These are phyloP conservation scores for Colletotrichum costaricense DNA, from an alignment of 2,329 filamentous ascomycete species.

Conservation along the genomic window DNA sequence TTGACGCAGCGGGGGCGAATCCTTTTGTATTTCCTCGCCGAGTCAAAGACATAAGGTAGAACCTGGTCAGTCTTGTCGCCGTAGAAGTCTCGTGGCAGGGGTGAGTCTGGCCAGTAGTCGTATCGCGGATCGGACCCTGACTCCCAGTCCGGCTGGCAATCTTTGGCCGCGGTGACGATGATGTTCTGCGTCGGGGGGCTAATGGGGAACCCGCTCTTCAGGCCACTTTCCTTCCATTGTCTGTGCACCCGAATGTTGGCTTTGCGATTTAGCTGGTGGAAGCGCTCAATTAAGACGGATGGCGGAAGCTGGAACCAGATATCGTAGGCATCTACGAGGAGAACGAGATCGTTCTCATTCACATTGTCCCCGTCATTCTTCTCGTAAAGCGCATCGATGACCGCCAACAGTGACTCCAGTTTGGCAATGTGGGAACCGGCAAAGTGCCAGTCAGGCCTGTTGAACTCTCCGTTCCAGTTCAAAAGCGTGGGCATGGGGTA, in stretches of 20 bases:
- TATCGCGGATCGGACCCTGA: constrained; percentile 50
- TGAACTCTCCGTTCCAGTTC: constrained; percentile 52
- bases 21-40: constrained; percentile 47
- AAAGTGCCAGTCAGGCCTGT: constrained; percentile 50
- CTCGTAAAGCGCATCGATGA: constrained; percentile 44
- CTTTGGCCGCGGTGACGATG: constrained; percentile 47
- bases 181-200: constrained; percentile 45
- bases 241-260: constrained; percentile 43
- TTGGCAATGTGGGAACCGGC: constrained; percentile 52
- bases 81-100: constrained; percentile 47
- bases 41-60: constrained; percentile 41
- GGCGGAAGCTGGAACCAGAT: constrained; percentile 54
- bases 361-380: constrained; percentile 22
- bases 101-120: constrained; percentile 50
- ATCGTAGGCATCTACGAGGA: constrained; percentile 52
- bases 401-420: constrained; percentile 47
- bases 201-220: constrained; percentile 42
- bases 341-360: constrained; percentile 46
- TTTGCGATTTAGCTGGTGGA: constrained; percentile 47
- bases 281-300: constrained; percentile 49
- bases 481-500: constrained; percentile 50
- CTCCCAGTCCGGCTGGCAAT: constrained; percentile 46
- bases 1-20: constrained; percentile 49
- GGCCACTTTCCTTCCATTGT: constrained; percentile 39
- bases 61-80: constrained; percentile 46